Percentiles rank a stretch among this genome's conserved stretches.
Evolutionary conservation across 495 filamentous ascomycete species (phyloP).

Genomic region (Alectoria sarmentosa): DNA sequence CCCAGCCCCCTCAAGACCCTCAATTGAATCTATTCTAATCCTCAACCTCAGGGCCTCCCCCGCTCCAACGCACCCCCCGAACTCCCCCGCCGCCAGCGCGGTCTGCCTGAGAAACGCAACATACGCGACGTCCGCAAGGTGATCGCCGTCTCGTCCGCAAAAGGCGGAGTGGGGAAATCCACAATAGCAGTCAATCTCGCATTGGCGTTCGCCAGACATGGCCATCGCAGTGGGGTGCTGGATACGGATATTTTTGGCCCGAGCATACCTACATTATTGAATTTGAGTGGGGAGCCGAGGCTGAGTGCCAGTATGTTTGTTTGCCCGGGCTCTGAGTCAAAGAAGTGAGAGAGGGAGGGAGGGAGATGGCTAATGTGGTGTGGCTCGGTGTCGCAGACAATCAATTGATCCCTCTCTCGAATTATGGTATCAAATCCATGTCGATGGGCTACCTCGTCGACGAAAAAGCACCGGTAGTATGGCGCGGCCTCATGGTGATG

Average conservation of each 20-base stretch:
- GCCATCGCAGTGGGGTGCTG: conserved; percentile 76
- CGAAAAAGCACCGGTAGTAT: conserved; percentile 76
- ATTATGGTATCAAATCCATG: conserved; percentile 96
- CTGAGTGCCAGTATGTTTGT: conserved; percentile 50
- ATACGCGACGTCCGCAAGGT: conserved; percentile 81
- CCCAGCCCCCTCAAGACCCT: conserved; percentile 3
- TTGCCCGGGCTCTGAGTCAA: background rate
- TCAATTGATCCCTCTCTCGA: conserved; percentile 79
- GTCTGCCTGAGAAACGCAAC: conserved; percentile 70
- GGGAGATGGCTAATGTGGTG: background rate
- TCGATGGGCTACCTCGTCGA: conserved; percentile 92
- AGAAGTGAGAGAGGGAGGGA: conserved; percentile 9
- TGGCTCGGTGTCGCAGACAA: conserved; percentile 29
- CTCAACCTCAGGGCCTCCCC: conserved; percentile 44
- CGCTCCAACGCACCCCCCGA: conserved; percentile 61
- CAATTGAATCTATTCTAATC: background rate
- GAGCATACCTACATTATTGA: conserved; percentile 83
- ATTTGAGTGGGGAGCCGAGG: conserved; percentile 65
- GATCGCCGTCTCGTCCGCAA: conserved; percentile 88
- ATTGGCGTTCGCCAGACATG: conserved; percentile 72
- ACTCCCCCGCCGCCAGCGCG: conserved; percentile 75
- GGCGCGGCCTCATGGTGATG: conserved; percentile 95
- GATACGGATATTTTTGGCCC: conserved; percentile 97
- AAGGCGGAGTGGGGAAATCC: conserved; percentile 94
- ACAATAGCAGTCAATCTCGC: conserved; percentile 91